Percentiles rank a stretch among this genome's conserved stretches.
These are phyloP conservation scores for Trichosporon coremiiforme DNA, from an alignment of 1,284 basidiomycete genomes.

Conservation along the genomic window DNA sequence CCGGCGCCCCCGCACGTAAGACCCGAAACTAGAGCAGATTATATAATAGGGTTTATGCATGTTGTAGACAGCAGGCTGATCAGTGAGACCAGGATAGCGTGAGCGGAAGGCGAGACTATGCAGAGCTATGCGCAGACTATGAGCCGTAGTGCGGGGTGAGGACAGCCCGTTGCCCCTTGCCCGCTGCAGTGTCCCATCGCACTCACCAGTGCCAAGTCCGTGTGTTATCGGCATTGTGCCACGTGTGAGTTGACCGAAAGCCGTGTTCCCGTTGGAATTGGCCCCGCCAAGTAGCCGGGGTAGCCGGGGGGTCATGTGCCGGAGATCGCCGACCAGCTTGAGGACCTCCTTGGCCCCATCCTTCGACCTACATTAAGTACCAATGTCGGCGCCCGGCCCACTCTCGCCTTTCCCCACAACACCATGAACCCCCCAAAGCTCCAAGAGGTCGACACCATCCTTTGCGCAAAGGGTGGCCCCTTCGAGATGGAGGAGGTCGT, in stretches of 20 bases:
- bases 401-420: background rate
- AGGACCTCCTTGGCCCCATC: no score
- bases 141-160: no score
- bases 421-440: background rate
- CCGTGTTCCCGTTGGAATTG: background rate
- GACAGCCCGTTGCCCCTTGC: no score
- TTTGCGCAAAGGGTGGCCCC: background rate
- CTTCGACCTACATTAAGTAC: background rate
- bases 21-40: no score
- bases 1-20: background rate
- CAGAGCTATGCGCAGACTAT: no score
- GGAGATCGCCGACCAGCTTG: conserved; percentile 4
- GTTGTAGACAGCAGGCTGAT: background rate
- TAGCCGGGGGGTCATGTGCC: no score
- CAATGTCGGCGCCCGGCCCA: background rate
- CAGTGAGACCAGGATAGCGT: background rate
- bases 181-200: no score
- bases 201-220: no score
- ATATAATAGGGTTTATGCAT: conserved; percentile 12
- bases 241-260: background rate
- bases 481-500: conserved; percentile 43
- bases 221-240: background rate
- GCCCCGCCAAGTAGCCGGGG: background rate
- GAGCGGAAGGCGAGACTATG: no score
- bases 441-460: conserved; percentile 4